Evolutionary conservation across 192 early-diverging fungal genomes (phyloP), one percentile per base, ranked within the genome.

Genomic region (Mortierella alpina): DNA sequence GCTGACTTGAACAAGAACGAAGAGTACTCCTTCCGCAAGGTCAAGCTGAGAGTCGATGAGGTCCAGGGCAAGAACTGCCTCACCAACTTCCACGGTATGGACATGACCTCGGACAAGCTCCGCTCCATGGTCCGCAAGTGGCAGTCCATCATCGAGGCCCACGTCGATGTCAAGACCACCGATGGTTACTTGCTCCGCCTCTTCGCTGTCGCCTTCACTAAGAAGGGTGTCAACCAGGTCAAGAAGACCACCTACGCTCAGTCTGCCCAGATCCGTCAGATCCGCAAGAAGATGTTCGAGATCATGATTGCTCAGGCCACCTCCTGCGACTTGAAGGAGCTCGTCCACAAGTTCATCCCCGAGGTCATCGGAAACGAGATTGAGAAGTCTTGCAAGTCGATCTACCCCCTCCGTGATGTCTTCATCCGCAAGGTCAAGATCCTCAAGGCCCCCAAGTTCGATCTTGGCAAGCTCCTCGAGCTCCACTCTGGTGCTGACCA

Each of bases 221-320:
- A 93, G 87, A 92, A 93, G 74, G 93, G 94, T 84, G 86, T 88
- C 63, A 92, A 96, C 92, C 98, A 99, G 92, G 86, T 96, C 86
- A 92, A 91, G 90, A 96, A 96, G 92, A 99, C 97, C 84, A 97
- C 96, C 72, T 99, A 99, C 86, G 98, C 98, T 55, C 93, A 96
- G 86, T 88, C 92, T 76, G 89, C 96, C 66, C 98, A 99, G 90
- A 95, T 99, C 89, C 94, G 95, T 73, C 88, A 90, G 84, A 99
- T 99, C 89, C 96, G 98, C 88, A 97, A 99, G 93, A 98, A 98
- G 95, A 99, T 99, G 96, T 96, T 96, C 86, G 98, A 99, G 89
- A 95, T 99, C 89, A 96, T 99, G 89, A 90, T 84, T 72, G 86
- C 88, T 65, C 95, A 97, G 90, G 93, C 93, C 59, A 67, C 90